These are phyloP conservation scores for Boechera retrofracta DNA, from an alignment of 345 rosid species.

Conservation along the genomic window DNA sequence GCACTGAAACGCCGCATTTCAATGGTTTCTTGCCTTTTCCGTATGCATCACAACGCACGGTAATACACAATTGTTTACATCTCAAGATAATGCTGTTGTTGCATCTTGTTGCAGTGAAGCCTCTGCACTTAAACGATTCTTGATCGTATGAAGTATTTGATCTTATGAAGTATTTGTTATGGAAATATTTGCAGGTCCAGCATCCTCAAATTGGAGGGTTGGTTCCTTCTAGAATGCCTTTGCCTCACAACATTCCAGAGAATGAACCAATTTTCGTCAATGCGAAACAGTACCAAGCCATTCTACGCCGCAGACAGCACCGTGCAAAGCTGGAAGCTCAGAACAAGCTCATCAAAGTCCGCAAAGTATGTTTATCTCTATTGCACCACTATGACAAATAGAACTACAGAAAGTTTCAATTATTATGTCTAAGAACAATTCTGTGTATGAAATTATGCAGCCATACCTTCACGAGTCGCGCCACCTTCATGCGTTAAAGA, in stretches of 20 bases:
- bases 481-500: constrained; percentile 70
- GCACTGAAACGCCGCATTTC: constrained; percentile 50
- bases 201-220: constrained; percentile 55
- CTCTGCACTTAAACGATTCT: too few species aligned
- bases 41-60: constrained; percentile 56
- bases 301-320: constrained; percentile 65
- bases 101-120: background rate
- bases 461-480: constrained; percentile 84
- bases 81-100: constrained; percentile 4
- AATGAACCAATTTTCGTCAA: constrained; percentile 68
- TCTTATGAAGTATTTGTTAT: background rate
- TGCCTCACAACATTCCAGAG: constrained; percentile 56
- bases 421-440: constrained; percentile 3
- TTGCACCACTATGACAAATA: background rate
- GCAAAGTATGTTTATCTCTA: constrained; percentile 55
- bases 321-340: constrained; percentile 82
- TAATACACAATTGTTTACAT: constrained; percentile 24
- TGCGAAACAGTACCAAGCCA: constrained; percentile 75
- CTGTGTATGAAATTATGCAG: constrained; percentile 45
- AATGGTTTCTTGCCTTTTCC: constrained; percentile 49
- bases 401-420: background rate
- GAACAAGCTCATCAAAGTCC: constrained; percentile 60
- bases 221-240: constrained; percentile 56
- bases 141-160: background rate
- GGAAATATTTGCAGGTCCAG: constrained; percentile 46